These are phyloP conservation scores for Posidonia oceanica DNA, from an alignment of 116 monocot genomes.

Conservation along the genomic window DNA sequence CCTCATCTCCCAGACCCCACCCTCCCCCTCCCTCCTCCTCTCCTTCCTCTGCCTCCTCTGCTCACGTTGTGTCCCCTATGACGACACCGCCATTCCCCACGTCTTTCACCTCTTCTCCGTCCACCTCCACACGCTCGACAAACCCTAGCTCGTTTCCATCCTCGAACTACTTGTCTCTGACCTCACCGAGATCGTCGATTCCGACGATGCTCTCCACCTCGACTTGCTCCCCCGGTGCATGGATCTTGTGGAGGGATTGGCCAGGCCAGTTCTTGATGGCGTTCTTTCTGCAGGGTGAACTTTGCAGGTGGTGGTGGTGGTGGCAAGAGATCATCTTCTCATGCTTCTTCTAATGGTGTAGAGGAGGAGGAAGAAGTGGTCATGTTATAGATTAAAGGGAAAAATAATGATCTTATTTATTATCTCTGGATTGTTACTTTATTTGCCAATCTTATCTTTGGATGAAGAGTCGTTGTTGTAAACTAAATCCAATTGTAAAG, in stretches of 20 bases:
- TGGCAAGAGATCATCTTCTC: too few relatives aligned
- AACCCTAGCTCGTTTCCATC: constrained; percentile 16
- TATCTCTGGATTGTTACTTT: too few relatives aligned
- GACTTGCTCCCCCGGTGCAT: constrained; percentile 21
- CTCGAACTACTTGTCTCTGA: constrained; percentile 20
- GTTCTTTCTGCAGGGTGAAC: constrained; percentile 33
- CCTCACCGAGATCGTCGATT: constrained; percentile 11
- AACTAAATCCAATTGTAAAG: too few relatives aligned
- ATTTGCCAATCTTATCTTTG: too few relatives aligned
- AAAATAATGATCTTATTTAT: too few relatives aligned
- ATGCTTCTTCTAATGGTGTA: too few relatives aligned
- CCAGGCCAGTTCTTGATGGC: constrained; percentile 8
- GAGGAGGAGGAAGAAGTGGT: too few relatives aligned
- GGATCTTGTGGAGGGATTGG: neutral
- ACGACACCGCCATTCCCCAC: constrained; percentile 11
- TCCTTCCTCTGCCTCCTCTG: constrained; percentile 33
- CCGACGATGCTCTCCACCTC: constrained; percentile 25
- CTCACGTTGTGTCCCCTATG: constrained; percentile 17
- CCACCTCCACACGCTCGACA: constrained; percentile 19
- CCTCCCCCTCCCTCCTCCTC: constrained; percentile 28
- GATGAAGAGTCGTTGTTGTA: too few relatives aligned
- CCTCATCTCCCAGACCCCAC: constrained; percentile 29
- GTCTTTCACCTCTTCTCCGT: constrained; percentile 40
- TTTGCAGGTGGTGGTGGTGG: constrained; percentile 44
- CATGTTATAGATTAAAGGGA: too few relatives aligned